Evolutionary conservation across 2,329 filamentous ascomycete genomes (phyloP).

Genomic region (Ophiosphaerella narmari): DNA sequence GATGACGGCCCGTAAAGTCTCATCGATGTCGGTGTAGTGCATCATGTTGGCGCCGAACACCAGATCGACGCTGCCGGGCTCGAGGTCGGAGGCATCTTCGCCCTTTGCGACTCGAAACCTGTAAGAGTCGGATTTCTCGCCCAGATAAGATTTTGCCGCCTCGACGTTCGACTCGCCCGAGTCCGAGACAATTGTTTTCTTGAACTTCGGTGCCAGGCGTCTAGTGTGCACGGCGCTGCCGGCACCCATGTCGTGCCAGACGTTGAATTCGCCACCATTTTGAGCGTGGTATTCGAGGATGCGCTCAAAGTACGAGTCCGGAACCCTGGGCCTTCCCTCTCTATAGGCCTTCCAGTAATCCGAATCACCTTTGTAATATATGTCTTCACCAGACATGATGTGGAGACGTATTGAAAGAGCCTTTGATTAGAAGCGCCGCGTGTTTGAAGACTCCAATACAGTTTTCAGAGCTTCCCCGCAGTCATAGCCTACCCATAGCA

Average conservation of each 20-base stretch:
- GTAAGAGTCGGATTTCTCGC: neutral
- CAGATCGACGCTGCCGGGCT: constrained; percentile 4
- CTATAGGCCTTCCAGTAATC: constrained; percentile 4
- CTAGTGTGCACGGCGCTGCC: constrained; percentile 3
- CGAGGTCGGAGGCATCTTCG: constrained; percentile 4
- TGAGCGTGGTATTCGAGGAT: constrained; percentile 1
- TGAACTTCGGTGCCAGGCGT: constrained; percentile 2
- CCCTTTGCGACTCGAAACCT: constrained; percentile 4
- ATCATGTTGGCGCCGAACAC: constrained; percentile 6
- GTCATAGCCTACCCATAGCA: neutral
- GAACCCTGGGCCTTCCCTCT: constrained; percentile 5
- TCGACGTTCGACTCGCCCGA: constrained; percentile 1
- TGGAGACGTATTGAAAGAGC: neutral
- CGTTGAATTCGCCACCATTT: constrained; percentile 2
- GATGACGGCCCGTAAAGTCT: constrained; percentile 2
- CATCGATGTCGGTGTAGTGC: constrained; percentile 5
- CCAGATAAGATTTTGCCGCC: constrained; percentile 4
- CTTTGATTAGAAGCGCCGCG: neutral
- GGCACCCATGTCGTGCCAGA: constrained; percentile 5
- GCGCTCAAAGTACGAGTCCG: constrained; percentile 5
- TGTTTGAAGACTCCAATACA: neutral
- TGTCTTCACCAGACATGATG: constrained; percentile 3
- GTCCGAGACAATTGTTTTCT: constrained; percentile 2
- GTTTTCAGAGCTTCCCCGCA: neutral
- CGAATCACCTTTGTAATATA: constrained; percentile 4